These are phyloP conservation scores for Kluyveromyces marxianus DNA, from an alignment of 1,139 yeast species.

Conservation along the genomic window DNA sequence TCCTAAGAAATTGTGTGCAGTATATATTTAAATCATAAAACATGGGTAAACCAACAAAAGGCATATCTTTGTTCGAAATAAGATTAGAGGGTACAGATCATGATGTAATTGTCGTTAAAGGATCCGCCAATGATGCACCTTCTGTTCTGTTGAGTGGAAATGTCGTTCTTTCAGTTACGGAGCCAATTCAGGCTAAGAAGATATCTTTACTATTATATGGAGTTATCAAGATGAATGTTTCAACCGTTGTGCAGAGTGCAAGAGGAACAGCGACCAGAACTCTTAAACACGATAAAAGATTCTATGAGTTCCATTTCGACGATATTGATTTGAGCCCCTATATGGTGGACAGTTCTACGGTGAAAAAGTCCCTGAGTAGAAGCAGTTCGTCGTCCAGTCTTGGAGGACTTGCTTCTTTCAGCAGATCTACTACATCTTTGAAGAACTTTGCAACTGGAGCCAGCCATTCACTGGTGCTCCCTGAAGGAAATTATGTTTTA, in stretches of 20 bases:
- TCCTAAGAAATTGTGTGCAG: too few species aligned
- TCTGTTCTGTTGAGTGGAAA: constrained; percentile 71
- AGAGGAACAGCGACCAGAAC: constrained; percentile 46
- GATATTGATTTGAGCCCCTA: constrained; percentile 31
- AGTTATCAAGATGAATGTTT: constrained; percentile 52
- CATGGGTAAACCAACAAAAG: constrained; percentile 13
- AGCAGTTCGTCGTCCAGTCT: constrained; percentile 20
- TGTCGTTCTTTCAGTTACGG: constrained; percentile 67
- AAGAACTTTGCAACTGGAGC: constrained; percentile 26
- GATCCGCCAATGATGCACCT: constrained; percentile 68
- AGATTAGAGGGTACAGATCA: constrained; percentile 52
- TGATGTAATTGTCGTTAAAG: constrained; percentile 77
- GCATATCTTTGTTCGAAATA: constrained; percentile 26
- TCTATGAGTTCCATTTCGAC: constrained; percentile 77
- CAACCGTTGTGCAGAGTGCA: constrained; percentile 40
- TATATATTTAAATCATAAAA: background rate
- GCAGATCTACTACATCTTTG: constrained; percentile 29
- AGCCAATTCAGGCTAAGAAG: constrained; percentile 63
- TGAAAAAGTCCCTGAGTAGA: constrained; percentile 8
- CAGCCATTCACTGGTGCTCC: constrained; percentile 34
- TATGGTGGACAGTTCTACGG: constrained; percentile 1
- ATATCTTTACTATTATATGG: constrained; percentile 59
- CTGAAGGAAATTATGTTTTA: constrained; percentile 79
- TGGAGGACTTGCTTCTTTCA: constrained; percentile 13
- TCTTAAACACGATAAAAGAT: constrained; percentile 50